Evolutionary conservation across 1,284 basidiomycete species (phyloP).

Genomic region (Papiliotrema fonsecae): DNA sequence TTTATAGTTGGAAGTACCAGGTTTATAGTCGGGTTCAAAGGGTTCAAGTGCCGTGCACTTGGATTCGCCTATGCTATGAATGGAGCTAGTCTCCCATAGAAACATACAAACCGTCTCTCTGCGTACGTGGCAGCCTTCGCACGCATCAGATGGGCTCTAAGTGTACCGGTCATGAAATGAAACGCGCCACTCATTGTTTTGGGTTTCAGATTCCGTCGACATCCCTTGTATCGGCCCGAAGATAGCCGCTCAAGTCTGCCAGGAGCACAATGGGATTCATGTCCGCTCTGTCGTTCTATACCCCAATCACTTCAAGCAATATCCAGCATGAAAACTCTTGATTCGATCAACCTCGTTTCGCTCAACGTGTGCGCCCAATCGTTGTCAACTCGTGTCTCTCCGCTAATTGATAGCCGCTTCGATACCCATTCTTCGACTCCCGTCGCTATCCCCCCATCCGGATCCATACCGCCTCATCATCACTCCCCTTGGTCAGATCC

Average conservation of each 20-base stretch:
- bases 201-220: no score
- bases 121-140: no score
- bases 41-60: slow-evolving; percentile 5
- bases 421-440: slow-evolving; percentile 22
- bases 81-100: slow-evolving; percentile 13
- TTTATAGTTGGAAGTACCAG: background rate
- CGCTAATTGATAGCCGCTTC: slow-evolving; percentile 21
- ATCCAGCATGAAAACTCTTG: no score
- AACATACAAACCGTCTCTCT: background rate
- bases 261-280: no score
- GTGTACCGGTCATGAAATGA: no score
- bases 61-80: slow-evolving; percentile 4
- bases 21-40: background rate
- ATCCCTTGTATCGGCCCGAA: no score
- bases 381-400: background rate
- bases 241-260: no score
- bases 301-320: no score
- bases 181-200: no score
- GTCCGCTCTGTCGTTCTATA: no score
- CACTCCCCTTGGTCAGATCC: slow-evolving; percentile 1
- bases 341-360: slow-evolving; percentile 25
- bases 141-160: no score
- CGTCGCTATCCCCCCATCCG: slow-evolving; percentile 28
- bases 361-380: slow-evolving; percentile 36
- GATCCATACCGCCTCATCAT: slow-evolving; percentile 16